Base-by-base conservation (phyloP, 805 yeast genomes). In the Candida caryicola region DNA sequence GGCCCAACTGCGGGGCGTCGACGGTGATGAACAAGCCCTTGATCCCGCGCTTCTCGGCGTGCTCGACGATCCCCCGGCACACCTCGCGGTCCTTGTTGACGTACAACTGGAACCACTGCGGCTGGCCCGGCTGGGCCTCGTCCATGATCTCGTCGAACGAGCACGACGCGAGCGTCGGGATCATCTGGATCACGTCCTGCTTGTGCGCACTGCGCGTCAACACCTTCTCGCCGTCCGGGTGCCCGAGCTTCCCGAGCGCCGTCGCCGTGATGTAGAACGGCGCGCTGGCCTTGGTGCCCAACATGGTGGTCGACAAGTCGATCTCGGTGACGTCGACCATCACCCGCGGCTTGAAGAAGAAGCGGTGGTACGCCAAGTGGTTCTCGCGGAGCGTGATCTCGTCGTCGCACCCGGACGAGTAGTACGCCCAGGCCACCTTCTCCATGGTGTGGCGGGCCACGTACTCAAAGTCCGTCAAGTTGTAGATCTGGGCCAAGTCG, bases 181-280 rank as follows among this genome's bases (percentile, higher is more conserved):
- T 82, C 98, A 90, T 90, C 62, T 90, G 97, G 40, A 84, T 79
- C 23, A 81, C 50, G 13, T 54, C 78, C 39, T 85, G 83, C 40
- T 74, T 71, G 29, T 79, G 87, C 19, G 95, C 85, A n/a, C 88
- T 88, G 53, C 82, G 71, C 1, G 97, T 88, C 46, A 91, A 75
- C 13, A 83, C 88, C 42, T 79, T 77, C 61, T 91, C 98, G 40
- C 98, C 98, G 29, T 87, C 96, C 2, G 88, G 88, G 54, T 90
- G 93, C 3, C 97, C 98, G 49, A 91, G 73, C 54, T 82, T 84
- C 26, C 95, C 96, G 45, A 89, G 70, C 0, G 97, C 98, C 4
- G 98, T 87, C 2, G 98, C 98, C 28, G 91, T 75, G 37, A 84
- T 79, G 57, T 90, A 91, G 59, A 91, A 88, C 12, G 98, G 98